phyloP scores from a whole-genome alignment of 441 rosid species.

The Gossypium aridum region DNA sequence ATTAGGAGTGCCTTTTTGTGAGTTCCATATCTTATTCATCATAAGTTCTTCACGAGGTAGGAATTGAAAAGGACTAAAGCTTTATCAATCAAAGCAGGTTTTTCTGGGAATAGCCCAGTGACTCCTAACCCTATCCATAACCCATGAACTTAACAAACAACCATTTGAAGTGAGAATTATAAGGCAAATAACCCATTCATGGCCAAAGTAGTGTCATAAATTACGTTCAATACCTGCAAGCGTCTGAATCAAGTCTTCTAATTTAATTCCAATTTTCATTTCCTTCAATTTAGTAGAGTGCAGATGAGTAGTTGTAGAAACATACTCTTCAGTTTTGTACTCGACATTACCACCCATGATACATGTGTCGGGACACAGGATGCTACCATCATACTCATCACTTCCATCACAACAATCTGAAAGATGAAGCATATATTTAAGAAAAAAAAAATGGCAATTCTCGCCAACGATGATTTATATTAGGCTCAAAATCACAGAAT shows the following conservation, averaged over 20 bases:
- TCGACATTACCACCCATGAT: slow-evolving; percentile 71
- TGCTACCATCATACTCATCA: slow-evolving; percentile 62
- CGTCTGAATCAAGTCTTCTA: slow-evolving; percentile 40
- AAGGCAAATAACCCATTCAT: not conserved
- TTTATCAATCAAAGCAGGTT: no score
- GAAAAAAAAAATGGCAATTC: not conserved
- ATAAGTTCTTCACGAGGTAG: no score
- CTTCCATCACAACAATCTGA: slow-evolving; percentile 97
- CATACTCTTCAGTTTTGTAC: slow-evolving; percentile 35
- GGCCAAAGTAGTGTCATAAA: slow-evolving; percentile 2
- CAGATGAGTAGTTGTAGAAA: slow-evolving; percentile 15
- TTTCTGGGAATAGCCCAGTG: no score
- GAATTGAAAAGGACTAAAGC: no score
- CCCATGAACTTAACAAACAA: no score
- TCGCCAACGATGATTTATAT: not conserved
- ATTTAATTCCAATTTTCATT: slow-evolving; percentile 16
- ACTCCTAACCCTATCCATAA: no score
- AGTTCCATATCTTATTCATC: no score
- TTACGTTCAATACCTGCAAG: slow-evolving; percentile 35
- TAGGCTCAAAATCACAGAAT: not conserved
- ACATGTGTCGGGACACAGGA: slow-evolving; percentile 66
- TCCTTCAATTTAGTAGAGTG: slow-evolving; percentile 23
- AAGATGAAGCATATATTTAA: slow-evolving; percentile 4
- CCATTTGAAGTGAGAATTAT: not conserved
- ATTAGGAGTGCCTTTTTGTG: no score